These are phyloP conservation scores for Chloromonas sp. DNA, from an alignment of 163 green algal species.

Conservation along the genomic window DNA sequence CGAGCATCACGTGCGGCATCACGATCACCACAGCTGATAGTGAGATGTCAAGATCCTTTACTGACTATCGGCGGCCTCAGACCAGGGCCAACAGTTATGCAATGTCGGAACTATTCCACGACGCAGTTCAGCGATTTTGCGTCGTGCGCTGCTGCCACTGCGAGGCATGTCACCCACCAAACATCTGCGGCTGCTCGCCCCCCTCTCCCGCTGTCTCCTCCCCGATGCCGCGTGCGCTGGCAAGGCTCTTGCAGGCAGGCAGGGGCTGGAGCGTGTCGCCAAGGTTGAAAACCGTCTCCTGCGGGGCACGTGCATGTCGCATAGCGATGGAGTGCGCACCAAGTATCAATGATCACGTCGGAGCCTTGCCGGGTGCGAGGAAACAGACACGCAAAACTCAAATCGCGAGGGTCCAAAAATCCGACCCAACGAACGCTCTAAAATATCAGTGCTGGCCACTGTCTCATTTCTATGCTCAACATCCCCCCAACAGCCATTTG, in stretches of 20 bases:
- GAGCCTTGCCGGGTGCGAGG: background rate
- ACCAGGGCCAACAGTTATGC: background rate
- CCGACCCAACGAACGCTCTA: background rate
- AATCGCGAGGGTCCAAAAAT: background rate
- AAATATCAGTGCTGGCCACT: background rate
- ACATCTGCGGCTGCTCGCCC: background rate
- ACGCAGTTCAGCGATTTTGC: background rate
- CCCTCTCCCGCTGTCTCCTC: no score
- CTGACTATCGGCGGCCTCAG: background rate
- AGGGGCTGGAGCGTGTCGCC: constrained; percentile 11
- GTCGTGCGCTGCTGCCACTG: background rate
- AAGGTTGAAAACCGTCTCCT: constrained; percentile 11
- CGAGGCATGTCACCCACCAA: background rate
- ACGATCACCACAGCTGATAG: no score
- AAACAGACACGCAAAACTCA: background rate
- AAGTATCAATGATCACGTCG: no score
- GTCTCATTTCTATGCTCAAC: background rate
- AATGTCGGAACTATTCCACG: background rate
- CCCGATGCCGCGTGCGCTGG: background rate
- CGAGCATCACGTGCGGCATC: no score
- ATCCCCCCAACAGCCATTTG: background rate
- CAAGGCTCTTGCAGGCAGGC: constrained; percentile 1
- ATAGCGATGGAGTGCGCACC: background rate
- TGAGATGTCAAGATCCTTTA: no score
- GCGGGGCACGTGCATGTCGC: background rate